Conservation (phyloP, 179 eudicot genomes). For the Spergularia azorica region DNA sequence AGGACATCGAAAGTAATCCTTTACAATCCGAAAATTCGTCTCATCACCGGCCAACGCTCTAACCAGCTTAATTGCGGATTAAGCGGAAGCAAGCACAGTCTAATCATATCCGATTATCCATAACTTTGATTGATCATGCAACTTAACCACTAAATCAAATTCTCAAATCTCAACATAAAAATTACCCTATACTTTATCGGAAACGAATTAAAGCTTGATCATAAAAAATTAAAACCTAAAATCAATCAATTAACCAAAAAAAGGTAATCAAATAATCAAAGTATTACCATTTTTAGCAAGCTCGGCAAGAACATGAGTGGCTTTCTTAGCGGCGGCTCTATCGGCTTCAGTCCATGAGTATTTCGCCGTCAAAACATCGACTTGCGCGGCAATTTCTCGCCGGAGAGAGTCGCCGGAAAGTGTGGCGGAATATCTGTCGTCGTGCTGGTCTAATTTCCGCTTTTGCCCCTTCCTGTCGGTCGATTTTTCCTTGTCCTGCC, state of each 20-base stretch:
- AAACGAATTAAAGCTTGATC: background rate
- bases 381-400: conserved; percentile 54
- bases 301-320: conserved; percentile 69
- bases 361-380: conserved; percentile 43
- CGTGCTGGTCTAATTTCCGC: conserved; percentile 44
- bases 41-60: too few relatives aligned
- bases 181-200: too few relatives aligned
- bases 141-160: background rate
- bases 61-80: too few relatives aligned
- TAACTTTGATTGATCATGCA: background rate
- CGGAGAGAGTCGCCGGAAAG: conserved; percentile 32
- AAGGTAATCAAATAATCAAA: too few relatives aligned
- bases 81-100: background rate
- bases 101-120: background rate
- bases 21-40: too few relatives aligned
- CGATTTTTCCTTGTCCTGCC: conserved; percentile 40
- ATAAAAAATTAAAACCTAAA: conserved; percentile 5
- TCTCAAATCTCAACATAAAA: background rate
- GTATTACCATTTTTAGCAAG: conserved; percentile 73
- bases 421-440: conserved; percentile 24
- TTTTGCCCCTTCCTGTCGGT: conserved; percentile 52
- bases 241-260: background rate
- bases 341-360: conserved; percentile 59
- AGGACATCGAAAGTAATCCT: too few relatives aligned
- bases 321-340: conserved; percentile 71